These are phyloP conservation scores for Prunus mume DNA, from an alignment of 306 rosid genomes.

Conservation along the genomic window DNA sequence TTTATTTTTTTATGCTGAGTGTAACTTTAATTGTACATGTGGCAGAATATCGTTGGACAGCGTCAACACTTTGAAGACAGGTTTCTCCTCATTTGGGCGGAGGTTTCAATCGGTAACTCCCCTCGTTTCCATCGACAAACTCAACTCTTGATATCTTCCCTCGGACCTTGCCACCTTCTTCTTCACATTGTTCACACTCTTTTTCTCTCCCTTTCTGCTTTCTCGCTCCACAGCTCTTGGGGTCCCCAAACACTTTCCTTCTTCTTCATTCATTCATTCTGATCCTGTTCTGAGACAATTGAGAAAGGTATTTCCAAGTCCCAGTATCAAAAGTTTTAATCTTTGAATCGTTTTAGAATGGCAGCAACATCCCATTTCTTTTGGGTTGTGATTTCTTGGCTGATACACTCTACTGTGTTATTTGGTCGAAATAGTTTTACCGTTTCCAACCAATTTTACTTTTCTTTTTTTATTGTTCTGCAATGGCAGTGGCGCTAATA, in stretches of 20 bases:
- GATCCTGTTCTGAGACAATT: neutral
- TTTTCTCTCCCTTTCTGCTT: neutral
- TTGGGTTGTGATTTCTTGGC: neutral
- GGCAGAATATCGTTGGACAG: too few species aligned
- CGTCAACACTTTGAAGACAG: too few species aligned
- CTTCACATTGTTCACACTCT: neutral
- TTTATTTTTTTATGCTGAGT: too few species aligned
- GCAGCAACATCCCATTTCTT: neutral
- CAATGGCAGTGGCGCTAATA: neutral
- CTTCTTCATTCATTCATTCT: neutral
- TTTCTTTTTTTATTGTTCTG: neutral
- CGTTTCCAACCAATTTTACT: neutral
- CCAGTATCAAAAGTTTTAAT: neutral
- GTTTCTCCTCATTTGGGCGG: neutral
- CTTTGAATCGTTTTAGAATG: neutral
- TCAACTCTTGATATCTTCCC: neutral
- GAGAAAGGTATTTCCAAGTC: neutral
- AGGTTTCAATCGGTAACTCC: neutral
- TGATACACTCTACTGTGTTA: neutral
- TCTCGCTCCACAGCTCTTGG: neutral
- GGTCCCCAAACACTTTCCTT: neutral
- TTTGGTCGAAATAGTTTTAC: neutral
- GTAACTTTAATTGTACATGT: too few species aligned
- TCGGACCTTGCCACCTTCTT: neutral
- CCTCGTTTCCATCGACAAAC: slow-evolving; percentile 34